Conservation (phyloP, 805 yeast genomes). For the Geotrichum ghanense region DNA sequence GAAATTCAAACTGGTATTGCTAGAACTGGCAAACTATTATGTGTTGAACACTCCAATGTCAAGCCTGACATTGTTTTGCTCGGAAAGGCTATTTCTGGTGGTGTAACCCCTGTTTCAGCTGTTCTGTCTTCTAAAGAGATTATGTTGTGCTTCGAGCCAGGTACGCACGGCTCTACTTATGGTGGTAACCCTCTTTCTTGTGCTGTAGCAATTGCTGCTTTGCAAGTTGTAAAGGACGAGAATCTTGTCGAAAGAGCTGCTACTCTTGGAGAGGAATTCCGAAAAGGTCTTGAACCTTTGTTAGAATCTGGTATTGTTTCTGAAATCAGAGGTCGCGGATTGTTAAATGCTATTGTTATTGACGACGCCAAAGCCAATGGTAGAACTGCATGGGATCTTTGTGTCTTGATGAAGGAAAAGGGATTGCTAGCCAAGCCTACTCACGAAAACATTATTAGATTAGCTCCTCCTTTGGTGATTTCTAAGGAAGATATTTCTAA, state of each 20-base stretch:
- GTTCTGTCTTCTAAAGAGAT: slow-evolving; percentile 83
- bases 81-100: slow-evolving; percentile 95
- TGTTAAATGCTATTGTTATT: slow-evolving; percentile 82
- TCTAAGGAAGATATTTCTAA: slow-evolving; percentile 72
- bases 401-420: slow-evolving; percentile 73
- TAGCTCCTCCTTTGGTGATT: slow-evolving; percentile 93
- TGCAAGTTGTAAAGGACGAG: slow-evolving; percentile 83
- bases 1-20: slow-evolving; percentile 98
- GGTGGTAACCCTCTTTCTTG: slow-evolving; percentile 97
- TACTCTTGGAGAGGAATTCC: slow-evolving; percentile 59
- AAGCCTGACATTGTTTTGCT: slow-evolving; percentile 83
- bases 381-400: slow-evolving; percentile 91
- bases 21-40: slow-evolving; percentile 88
- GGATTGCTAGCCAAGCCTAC: slow-evolving; percentile 96
- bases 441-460: slow-evolving; percentile 87
- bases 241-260: slow-evolving; percentile 68
- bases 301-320: slow-evolving; percentile 38
- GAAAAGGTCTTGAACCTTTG: slow-evolving; percentile 30
- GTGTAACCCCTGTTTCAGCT: slow-evolving; percentile 85
- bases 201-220: slow-evolving; percentile 85
- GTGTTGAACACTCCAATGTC: slow-evolving; percentile 75
- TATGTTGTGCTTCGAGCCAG: slow-evolving; percentile 83
- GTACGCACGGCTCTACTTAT: slow-evolving; percentile 95
- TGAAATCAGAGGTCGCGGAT: slow-evolving; percentile 72
- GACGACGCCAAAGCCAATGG: slow-evolving; percentile 78